Conservation (phyloP, 331 rosid species). For the Malus hybrid region DNA sequence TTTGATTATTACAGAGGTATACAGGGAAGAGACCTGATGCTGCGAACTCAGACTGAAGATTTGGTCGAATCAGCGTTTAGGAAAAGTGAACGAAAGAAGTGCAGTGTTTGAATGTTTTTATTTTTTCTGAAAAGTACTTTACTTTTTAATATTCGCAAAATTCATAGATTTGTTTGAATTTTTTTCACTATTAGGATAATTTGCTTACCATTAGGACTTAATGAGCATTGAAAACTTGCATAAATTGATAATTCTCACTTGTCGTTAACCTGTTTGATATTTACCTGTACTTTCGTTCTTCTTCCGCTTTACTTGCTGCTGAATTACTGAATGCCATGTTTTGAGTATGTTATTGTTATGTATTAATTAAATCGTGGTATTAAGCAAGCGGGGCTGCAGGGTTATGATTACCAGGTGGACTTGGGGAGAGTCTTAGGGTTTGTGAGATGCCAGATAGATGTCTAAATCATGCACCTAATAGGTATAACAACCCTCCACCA, state of each 20-base stretch:
- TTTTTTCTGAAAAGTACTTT: constrained; percentile 16
- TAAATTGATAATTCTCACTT: constrained; percentile 2
- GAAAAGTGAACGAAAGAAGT: constrained; percentile 15
- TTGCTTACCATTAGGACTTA: constrained; percentile 2
- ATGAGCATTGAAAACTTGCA: constrained; percentile 6
- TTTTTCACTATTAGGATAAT: constrained; percentile 2
- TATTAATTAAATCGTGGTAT: neutral
- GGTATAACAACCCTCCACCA: constrained; percentile 65
- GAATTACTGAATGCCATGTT: neutral
- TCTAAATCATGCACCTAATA: constrained; percentile 16
- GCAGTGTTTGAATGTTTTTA: constrained; percentile 14
- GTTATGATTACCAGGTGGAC: constrained; percentile 1
- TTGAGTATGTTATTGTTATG: neutral
- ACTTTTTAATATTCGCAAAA: constrained; percentile 2
- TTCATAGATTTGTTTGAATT: neutral
- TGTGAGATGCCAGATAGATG: constrained; percentile 28
- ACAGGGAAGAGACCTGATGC: constrained; percentile 34
- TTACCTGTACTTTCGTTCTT: neutral
- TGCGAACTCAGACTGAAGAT: constrained; percentile 31
- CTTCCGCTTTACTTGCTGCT: neutral
- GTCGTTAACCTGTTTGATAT: neutral
- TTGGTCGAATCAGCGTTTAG: neutral
- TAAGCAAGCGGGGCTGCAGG: neutral
- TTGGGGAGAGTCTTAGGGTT: constrained; percentile 1
- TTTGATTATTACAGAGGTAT: constrained; percentile 38